Evolutionary conservation across 129 eudicot species (phyloP).

Genomic region (Lonicera japonica): DNA sequence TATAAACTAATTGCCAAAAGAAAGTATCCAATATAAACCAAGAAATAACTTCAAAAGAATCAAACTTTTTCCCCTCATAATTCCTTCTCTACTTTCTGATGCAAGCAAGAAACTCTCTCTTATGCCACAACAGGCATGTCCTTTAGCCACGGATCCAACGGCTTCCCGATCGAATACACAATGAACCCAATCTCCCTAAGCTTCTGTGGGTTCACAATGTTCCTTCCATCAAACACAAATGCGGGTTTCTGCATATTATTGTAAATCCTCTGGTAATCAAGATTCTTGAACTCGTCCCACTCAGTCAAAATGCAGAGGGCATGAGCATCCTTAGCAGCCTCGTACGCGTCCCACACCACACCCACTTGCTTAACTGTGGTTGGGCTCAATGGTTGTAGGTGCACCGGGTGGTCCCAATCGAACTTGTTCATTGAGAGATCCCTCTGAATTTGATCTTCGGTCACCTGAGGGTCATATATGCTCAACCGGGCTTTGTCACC

Average conservation of each 20-base stretch:
- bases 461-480: slow-evolving; percentile 82
- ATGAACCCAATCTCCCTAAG: slow-evolving; percentile 63
- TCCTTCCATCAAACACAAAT: slow-evolving; percentile 67
- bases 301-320: slow-evolving; percentile 60
- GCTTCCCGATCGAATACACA: slow-evolving; percentile 70
- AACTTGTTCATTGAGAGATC: slow-evolving; percentile 65
- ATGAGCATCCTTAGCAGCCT: slow-evolving; percentile 62
- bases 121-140: slow-evolving; percentile 77
- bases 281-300: slow-evolving; percentile 64
- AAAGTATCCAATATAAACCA: neutral
- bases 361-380: slow-evolving; percentile 39
- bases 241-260: slow-evolving; percentile 66
- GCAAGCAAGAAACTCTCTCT: neutral
- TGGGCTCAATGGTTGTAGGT: slow-evolving; percentile 61
- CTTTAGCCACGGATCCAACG: slow-evolving; percentile 72
- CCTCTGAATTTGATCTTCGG: slow-evolving; percentile 63
- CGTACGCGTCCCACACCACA: slow-evolving; percentile 59
- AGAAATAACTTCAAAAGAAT: slow-evolving; percentile 12
- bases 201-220: slow-evolving; percentile 48
- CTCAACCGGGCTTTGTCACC: slow-evolving; percentile 59
- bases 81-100: neutral
- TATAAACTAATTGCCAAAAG: neutral
- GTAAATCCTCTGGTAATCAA: slow-evolving; percentile 53
- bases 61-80: slow-evolving; percentile 4
- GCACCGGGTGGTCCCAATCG: slow-evolving; percentile 80